Percentiles rank a stretch among this genome's conserved stretches.
Evolutionary conservation across 345 rosid genomes (phyloP).

Genomic region (Eutrema japonicum): DNA sequence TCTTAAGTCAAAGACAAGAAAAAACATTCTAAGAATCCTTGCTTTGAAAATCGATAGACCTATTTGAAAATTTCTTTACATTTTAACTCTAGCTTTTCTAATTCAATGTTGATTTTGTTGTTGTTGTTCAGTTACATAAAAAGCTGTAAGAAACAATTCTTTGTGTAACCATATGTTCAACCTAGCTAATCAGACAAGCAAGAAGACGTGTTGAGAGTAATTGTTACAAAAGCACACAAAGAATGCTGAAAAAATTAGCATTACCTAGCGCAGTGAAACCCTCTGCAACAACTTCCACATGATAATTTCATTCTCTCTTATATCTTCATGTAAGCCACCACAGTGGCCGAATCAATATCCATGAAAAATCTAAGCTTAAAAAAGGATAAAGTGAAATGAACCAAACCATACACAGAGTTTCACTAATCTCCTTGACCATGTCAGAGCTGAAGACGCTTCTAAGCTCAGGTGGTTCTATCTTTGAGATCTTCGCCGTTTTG

Average conservation of each 20-base stretch:
- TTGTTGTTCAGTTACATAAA: no score
- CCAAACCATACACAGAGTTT: slow-evolving; percentile 28
- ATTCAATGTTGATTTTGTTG: no score
- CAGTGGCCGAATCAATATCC: slow-evolving; percentile 9
- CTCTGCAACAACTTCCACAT: slow-evolving; percentile 43
- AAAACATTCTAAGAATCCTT: neutral
- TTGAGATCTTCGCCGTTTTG: slow-evolving; percentile 23
- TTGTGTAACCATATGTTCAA: no score
- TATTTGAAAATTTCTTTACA: no score
- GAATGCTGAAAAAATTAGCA: slow-evolving; percentile 12
- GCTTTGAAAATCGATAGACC: no score
- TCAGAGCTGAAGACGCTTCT: slow-evolving; percentile 31
- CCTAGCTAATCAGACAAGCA: slow-evolving; percentile 11
- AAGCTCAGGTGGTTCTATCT: slow-evolving; percentile 18
- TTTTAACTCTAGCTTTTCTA: no score
- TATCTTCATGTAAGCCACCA: slow-evolving; percentile 14
- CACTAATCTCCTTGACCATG: slow-evolving; percentile 32
- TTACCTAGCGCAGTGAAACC: slow-evolving; percentile 43
- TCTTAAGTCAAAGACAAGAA: neutral
- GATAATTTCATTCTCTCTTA: slow-evolving; percentile 23
- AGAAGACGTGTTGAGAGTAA: slow-evolving; percentile 34
- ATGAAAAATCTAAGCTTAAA: neutral
- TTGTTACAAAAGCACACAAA: slow-evolving; percentile 31
- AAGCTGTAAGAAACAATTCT: no score
- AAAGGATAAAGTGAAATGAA: slow-evolving; percentile 11